These are phyloP conservation scores for Penicillium steckii DNA, from an alignment of 495 filamentous ascomycete species.

Conservation along the genomic window DNA sequence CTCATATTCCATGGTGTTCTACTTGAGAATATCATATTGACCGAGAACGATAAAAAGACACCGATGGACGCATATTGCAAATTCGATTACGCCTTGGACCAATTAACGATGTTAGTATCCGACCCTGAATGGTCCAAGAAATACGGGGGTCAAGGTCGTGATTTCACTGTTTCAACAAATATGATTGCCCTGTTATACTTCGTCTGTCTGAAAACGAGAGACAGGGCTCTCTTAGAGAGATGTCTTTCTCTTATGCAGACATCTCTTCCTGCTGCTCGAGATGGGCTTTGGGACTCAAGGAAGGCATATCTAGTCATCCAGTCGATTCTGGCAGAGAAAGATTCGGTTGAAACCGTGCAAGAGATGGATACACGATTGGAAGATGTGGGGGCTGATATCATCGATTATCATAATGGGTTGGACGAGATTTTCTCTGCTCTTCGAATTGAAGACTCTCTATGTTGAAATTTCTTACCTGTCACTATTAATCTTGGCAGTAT, in stretches of 20 bases:
- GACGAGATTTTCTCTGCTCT: conserved; percentile 1
- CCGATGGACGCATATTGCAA: neutral
- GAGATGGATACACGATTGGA: neutral
- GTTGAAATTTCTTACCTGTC: no score
- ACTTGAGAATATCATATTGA: conserved; percentile 10
- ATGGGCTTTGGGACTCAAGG: conserved; percentile 22
- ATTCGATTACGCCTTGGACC: conserved; percentile 5
- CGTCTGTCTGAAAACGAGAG: conserved; percentile 18
- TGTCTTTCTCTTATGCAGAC: conserved; percentile 14
- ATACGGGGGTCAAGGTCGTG: neutral
- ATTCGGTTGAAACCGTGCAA: neutral
- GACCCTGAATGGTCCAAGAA: neutral
- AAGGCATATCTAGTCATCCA: conserved; percentile 7
- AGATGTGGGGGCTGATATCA: conserved; percentile 1
- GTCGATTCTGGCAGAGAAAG: neutral
- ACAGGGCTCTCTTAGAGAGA: neutral
- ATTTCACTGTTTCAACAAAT: conserved; percentile 20
- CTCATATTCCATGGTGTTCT: conserved; percentile 12
- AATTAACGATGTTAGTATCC: conserved; percentile 10
- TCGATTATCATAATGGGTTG: neutral
- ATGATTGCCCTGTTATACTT: conserved; percentile 19
- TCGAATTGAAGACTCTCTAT: neutral
- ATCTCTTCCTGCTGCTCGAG: conserved; percentile 7
- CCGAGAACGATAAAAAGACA: neutral
- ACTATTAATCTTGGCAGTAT: no score